phyloP scores from a whole-genome alignment of 768 basidiomycete genomes.

The Thelephora ganbajun region DNA sequence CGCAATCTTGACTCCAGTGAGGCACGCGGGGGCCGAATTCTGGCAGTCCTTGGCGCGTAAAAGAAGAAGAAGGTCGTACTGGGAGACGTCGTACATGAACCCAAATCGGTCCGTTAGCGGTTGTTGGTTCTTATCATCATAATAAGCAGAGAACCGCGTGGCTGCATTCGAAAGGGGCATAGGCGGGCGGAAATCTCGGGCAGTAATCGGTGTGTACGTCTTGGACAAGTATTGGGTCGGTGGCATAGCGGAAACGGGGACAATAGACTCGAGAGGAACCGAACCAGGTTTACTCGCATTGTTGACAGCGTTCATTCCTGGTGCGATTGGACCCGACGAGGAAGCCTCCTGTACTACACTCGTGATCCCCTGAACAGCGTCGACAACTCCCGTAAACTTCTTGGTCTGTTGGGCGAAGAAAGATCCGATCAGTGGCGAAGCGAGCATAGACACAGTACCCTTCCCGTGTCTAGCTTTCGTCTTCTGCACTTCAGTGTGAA shows the following conservation, averaged over 20 bases:
- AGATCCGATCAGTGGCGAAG: slow-evolving; percentile 45
- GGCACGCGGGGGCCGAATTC: slow-evolving; percentile 68
- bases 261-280: slow-evolving; percentile 72
- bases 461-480: slow-evolving; percentile 6
- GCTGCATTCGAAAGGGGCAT: slow-evolving; percentile 48
- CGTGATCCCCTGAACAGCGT: slow-evolving; percentile 10
- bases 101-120: slow-evolving; percentile 79
- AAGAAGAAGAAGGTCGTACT: slow-evolving; percentile 69
- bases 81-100: slow-evolving; percentile 78
- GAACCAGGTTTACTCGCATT: slow-evolving; percentile 19
- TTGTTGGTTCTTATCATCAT: slow-evolving; percentile 36
- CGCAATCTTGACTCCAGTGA: slow-evolving; percentile 80
- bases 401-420: slow-evolving; percentile 40
- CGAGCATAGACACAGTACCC: slow-evolving; percentile 23
- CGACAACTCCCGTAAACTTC: slow-evolving; percentile 19
- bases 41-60: slow-evolving; percentile 58
- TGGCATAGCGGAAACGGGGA: slow-evolving; percentile 65
- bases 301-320: slow-evolving; percentile 7
- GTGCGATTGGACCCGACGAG: background rate
- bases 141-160: slow-evolving; percentile 36
- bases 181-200: slow-evolving; percentile 61
- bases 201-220: slow-evolving; percentile 57
- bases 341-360: slow-evolving; percentile 2
- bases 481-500: slow-evolving; percentile 17
- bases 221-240: slow-evolving; percentile 76